A percentile compares a stretch with the other conserved stretches of the same genome.
phyloP scores from a whole-genome alignment of 371 early-diverging fungal species.

The Mucor irregularis region DNA sequence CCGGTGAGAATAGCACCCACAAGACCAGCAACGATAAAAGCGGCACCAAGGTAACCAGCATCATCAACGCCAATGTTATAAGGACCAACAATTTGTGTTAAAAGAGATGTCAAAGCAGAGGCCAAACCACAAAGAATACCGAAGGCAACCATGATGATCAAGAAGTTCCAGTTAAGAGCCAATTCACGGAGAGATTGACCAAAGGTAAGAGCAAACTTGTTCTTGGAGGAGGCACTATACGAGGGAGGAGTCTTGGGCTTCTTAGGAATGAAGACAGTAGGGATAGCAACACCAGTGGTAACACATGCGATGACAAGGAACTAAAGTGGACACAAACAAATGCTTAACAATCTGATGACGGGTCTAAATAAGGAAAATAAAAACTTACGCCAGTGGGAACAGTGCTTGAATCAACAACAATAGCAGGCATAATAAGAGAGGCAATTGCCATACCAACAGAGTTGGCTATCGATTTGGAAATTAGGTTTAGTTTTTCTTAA shows the following conservation, averaged over 20 bases:
- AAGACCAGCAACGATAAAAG: slow-evolving; percentile 57
- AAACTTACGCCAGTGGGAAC: slow-evolving; percentile 31
- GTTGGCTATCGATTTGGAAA: slow-evolving; percentile 30
- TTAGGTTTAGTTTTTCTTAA: not conserved
- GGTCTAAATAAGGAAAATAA: not conserved
- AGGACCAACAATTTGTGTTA: slow-evolving; percentile 61
- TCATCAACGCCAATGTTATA: slow-evolving; percentile 61
- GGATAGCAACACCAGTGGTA: slow-evolving; percentile 47
- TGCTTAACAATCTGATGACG: not conserved
- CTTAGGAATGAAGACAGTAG: slow-evolving; percentile 51
- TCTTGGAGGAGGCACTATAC: slow-evolving; percentile 31
- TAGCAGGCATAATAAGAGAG: slow-evolving; percentile 35
- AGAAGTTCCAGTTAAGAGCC: slow-evolving; percentile 54
- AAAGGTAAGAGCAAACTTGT: slow-evolving; percentile 38
- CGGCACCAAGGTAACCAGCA: slow-evolving; percentile 58
- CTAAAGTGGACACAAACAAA: slow-evolving; percentile 21
- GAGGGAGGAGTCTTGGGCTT: slow-evolving; percentile 63
- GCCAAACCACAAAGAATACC: slow-evolving; percentile 64
- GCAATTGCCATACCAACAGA: slow-evolving; percentile 52
- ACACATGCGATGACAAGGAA: slow-evolving; percentile 42
- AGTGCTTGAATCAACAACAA: slow-evolving; percentile 25
- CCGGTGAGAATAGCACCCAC: slow-evolving; percentile 50
- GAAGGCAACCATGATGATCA: slow-evolving; percentile 57
- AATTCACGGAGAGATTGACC: slow-evolving; percentile 45
- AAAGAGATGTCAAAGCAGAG: slow-evolving; percentile 61